phyloP scores from a whole-genome alignment of 179 eudicot genomes.

The Silene noctiflora region DNA sequence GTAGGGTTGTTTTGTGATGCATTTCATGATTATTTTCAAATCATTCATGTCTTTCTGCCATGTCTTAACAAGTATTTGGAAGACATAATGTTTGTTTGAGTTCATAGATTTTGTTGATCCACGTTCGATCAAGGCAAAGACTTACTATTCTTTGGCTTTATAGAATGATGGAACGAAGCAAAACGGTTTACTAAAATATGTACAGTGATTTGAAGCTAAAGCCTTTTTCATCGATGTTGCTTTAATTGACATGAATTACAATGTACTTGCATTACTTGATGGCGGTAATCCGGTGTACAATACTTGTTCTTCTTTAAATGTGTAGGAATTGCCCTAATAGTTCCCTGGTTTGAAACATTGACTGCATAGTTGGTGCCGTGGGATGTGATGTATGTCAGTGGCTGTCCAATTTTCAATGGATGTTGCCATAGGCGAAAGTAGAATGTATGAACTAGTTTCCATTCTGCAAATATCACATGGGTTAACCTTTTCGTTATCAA shows the following conservation, averaged over 20 bases:
- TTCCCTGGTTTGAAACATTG: neutral
- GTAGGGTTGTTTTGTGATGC: conserved; percentile 16
- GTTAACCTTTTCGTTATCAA: neutral
- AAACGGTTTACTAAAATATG: neutral
- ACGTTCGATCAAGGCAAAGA: conserved; percentile 7
- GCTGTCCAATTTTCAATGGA: neutral
- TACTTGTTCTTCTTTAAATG: neutral
- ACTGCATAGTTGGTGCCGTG: neutral
- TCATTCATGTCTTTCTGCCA: neutral
- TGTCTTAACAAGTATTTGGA: no score
- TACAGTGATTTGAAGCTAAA: neutral
- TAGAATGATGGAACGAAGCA: conserved; percentile 2
- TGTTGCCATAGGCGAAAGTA: neutral
- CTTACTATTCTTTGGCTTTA: conserved; percentile 3
- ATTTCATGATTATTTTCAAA: neutral
- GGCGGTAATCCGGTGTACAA: neutral
- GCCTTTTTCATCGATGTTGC: neutral
- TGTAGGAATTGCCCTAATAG: neutral
- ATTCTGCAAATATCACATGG: neutral
- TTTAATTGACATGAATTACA: neutral
- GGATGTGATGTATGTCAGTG: neutral
- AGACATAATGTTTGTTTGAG: no score
- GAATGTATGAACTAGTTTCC: no score
- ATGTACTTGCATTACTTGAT: neutral
- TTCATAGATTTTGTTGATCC: neutral